Conservation (phyloP, 139 green algal genomes). For the Spirogloea muscicola region DNA sequence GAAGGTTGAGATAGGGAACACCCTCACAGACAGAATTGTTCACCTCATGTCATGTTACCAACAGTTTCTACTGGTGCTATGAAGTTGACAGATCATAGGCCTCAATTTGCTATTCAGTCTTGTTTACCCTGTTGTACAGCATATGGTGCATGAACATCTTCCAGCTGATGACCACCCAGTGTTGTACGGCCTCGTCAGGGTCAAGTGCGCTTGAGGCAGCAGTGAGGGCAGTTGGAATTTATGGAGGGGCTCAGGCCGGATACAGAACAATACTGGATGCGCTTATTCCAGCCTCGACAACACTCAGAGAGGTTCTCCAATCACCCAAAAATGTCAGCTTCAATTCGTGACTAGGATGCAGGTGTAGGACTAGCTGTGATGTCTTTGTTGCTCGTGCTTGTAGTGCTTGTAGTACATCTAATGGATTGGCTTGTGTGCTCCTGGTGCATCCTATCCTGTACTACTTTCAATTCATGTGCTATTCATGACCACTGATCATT, state of each 20-base stretch:
- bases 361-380: not conserved
- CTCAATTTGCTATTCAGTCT: too few relatives aligned
- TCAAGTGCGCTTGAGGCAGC: constrained; percentile 9
- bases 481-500: not conserved
- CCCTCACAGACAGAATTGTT: not conserved
- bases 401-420: not conserved
- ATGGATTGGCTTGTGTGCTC: not conserved
- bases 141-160: not conserved
- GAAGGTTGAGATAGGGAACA: not conserved
- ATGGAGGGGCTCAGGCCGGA: constrained; percentile 9
- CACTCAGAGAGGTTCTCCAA: not conserved
- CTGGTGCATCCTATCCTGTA: not conserved
- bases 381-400: not conserved
- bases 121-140: too few relatives aligned
- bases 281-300: constrained; percentile 8
- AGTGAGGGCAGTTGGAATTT: constrained; percentile 4
- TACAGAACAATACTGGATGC: constrained; percentile 32
- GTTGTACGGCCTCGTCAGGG: constrained; percentile 7
- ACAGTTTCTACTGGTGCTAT: not conserved
- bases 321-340: too few relatives aligned
- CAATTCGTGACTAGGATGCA: not conserved
- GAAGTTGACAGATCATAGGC: not conserved
- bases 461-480: not conserved
- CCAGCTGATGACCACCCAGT: not conserved
- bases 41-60: too few relatives aligned